Evolutionary conservation across 768 basidiomycete species (phyloP), one percentile per base, ranked within the genome.

Genomic region (Phallus indusiatus): DNA sequence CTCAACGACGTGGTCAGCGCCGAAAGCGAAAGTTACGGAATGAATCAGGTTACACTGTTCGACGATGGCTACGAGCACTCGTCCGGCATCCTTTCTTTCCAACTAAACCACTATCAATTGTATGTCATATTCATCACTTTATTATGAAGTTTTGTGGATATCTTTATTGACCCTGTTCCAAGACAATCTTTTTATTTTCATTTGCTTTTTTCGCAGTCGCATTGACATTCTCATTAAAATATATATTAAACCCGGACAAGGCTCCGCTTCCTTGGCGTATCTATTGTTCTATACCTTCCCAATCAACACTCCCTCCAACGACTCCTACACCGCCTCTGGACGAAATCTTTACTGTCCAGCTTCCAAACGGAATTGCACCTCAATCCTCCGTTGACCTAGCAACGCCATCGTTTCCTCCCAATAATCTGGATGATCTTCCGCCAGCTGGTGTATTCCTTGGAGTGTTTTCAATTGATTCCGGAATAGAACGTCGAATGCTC

Each of bases 191-290:
- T 28, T 76, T 90, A 65, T 77, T 94, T 61, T 75, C 93, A 56
- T 80, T 95, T 66, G 85, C 85, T 55, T 75, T 84, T 62, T 85
- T 96, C 69, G 88, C 88, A 55, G 83, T 90, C 61, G 83, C 84
- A 61, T 77, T 94, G 65, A 94, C 94, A 33, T 81, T 94, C 61
- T 76, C 90, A 57, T 79, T 97, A 72, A 93, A 93, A 67, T 88
- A 96, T 72, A 80, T 94, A 62, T 80, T 97, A 68, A 94, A 96
- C 69, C 94, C 94, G 60, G 95, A 98, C 78, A 97, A 96, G 71
- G 85, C 88, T 55, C 88, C 93, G 20, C 75, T 96, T 7, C 94
- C 94, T 50, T 98, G 94, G 94, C 83, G 93, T 65, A 84, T 86
- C 20, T 96, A 95, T 69, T 98, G 95, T 72, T 82, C 88, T 21